Evolutionary conservation across 495 filamentous ascomycete species (phyloP).

Genomic region (Penicillium lividum): DNA sequence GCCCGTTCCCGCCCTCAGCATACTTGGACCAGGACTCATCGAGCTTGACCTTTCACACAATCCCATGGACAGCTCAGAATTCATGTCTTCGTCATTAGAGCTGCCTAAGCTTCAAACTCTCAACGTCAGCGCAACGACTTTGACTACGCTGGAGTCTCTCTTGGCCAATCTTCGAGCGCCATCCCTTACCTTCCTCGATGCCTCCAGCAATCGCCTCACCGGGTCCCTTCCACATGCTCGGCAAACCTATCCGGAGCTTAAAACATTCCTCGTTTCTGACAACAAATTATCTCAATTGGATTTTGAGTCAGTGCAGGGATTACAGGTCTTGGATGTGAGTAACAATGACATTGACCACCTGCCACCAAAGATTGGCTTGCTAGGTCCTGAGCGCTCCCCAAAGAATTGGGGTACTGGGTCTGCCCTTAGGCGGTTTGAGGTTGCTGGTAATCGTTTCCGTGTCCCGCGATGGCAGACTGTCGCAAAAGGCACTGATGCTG

Average conservation of each 20-base stretch:
- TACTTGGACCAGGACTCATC: slow-evolving; percentile 67
- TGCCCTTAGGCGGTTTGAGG: slow-evolving; percentile 56
- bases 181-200: slow-evolving; percentile 69
- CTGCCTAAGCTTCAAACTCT: slow-evolving; percentile 75
- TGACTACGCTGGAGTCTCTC: slow-evolving; percentile 66
- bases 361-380: slow-evolving; percentile 74
- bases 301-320: slow-evolving; percentile 70
- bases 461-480: slow-evolving; percentile 87
- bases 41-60: slow-evolving; percentile 81
- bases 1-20: slow-evolving; percentile 61
- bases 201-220: slow-evolving; percentile 75
- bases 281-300: slow-evolving; percentile 73
- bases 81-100: slow-evolving; percentile 58
- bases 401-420: slow-evolving; percentile 40
- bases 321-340: slow-evolving; percentile 73
- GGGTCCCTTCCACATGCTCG: slow-evolving; percentile 60
- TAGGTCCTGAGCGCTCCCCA: slow-evolving; percentile 53
- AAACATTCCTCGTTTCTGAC: slow-evolving; percentile 67
- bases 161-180: slow-evolving; percentile 66
- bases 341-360: slow-evolving; percentile 81
- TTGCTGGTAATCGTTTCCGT: slow-evolving; percentile 78
- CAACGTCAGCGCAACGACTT: slow-evolving; percentile 66
- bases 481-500: slow-evolving; percentile 83
- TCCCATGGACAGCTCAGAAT: slow-evolving; percentile 61
- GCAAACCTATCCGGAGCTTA: slow-evolving; percentile 63